A percentile compares a stretch with the other conserved stretches of the same genome.
Conservation (phyloP, 78 protist genomes). For the Polysphondylium violaceum region DNA sequence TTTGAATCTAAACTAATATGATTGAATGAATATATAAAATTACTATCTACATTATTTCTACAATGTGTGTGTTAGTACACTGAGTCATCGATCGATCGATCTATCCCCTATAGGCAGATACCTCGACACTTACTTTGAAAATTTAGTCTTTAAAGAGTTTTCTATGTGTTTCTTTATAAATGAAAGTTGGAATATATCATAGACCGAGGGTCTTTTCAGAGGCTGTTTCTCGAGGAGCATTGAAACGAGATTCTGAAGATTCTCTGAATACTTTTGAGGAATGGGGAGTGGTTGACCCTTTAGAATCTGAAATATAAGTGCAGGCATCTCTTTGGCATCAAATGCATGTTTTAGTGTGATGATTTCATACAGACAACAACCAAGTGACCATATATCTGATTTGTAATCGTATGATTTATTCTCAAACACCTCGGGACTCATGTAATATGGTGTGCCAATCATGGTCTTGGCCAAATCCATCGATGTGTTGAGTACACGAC, state of each 20-base stretch:
- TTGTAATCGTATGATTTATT: conserved; percentile 67
- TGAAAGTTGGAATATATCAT: conserved; percentile 63
- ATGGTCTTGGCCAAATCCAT: conserved; percentile 59
- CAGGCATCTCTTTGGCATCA: conserved; percentile 81
- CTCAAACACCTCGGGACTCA: conserved; percentile 79
- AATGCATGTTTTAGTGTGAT: conserved; percentile 84
- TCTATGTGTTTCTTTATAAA: conserved; percentile 29
- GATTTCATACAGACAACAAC: conserved; percentile 85
- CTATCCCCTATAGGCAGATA: too few species aligned
- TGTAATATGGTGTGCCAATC: conserved; percentile 75
- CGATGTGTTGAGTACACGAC: conserved; percentile 8
- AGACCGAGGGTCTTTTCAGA: conserved; percentile 41
- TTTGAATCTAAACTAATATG: neutral
- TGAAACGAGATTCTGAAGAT: conserved; percentile 46
- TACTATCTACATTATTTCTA: neutral
- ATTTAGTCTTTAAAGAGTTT: conserved; percentile 27
- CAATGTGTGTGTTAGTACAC: neutral
- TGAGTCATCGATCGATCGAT: too few species aligned
- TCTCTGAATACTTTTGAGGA: conserved; percentile 10
- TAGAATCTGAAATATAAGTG: conserved; percentile 71
- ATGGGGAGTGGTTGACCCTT: conserved; percentile 67
- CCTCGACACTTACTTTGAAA: neutral
- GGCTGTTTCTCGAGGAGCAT: conserved; percentile 43
- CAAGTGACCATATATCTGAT: conserved; percentile 76
- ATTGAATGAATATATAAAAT: neutral